Percentiles rank a stretch among this genome's conserved stretches.
phyloP scores from a whole-genome alignment of 768 basidiomycete species.

The Aureoboletus auriporus region DNA sequence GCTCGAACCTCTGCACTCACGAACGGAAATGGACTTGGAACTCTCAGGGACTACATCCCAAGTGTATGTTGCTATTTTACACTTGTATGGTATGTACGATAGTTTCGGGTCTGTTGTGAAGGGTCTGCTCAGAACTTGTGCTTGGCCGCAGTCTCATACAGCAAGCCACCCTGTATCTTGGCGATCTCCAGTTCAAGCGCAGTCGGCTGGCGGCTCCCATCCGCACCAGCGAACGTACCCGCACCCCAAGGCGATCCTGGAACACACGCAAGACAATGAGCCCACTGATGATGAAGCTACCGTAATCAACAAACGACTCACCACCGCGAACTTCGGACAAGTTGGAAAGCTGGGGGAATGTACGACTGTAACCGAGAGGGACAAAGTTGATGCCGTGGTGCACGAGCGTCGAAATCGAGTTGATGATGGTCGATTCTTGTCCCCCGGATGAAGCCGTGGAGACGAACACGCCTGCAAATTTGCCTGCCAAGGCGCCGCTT shows the following conservation, averaged over 20 bases:
- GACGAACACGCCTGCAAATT: constrained; percentile 73
- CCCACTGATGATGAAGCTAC: neutral
- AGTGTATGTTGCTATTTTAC: neutral
- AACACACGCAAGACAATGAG: neutral
- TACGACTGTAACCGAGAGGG: constrained; percentile 61
- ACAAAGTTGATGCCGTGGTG: constrained; percentile 75
- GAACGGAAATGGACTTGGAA: neutral
- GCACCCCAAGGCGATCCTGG: constrained; percentile 76
- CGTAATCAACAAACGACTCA: constrained; percentile 13
- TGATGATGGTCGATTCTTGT: constrained; percentile 58
- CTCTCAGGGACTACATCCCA: neutral
- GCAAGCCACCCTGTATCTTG: constrained; percentile 46
- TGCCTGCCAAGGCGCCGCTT: constrained; percentile 58
- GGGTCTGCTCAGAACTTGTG: constrained; percentile 23
- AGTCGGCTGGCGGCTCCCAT: constrained; percentile 48
- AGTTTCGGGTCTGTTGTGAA: neutral
- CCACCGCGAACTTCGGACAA: constrained; percentile 55
- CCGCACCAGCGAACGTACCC: constrained; percentile 49
- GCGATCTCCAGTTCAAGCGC: constrained; percentile 51
- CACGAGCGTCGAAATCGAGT: constrained; percentile 51
- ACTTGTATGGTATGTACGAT: neutral
- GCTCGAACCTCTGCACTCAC: neutral
- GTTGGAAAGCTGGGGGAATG: constrained; percentile 41
- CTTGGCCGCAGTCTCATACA: constrained; percentile 46
- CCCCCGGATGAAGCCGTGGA: constrained; percentile 70